Base-by-base conservation (phyloP, 2,329 filamentous ascomycete species). In the Cladosporium oxysporum region DNA sequence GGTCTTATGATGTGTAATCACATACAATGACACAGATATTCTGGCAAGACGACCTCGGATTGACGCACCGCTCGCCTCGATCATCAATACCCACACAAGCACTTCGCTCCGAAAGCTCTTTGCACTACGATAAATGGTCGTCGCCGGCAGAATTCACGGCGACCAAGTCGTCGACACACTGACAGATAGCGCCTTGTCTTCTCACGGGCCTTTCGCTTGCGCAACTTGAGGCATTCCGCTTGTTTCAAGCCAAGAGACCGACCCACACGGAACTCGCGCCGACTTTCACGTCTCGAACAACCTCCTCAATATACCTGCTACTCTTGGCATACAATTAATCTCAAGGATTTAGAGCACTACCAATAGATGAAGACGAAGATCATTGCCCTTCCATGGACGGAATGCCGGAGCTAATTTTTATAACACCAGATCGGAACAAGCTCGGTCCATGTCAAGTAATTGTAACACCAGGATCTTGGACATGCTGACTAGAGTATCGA, bases 271-370 rank as follows among this genome's bases (percentile, higher is more conserved):
- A 21, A 53, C 29, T 7, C 31, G 60, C 44, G 60, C 33, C 23
- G 61, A 63, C 61, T 57, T 57, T 63, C 61, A 63, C 35, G 61
- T 31, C 47, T 62, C 29, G 44, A 52, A 50, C 47, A 18, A 29
- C 59, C 44, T 52, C 16, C n/a, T 33, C 61, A 63, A 63, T 63
- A 44, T 63, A 63, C 28, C 16, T 63, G 61, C 61, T 47, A 57
- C 61, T 37, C 61, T 63, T 63, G 61, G 61, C 61, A 29, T 14
- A n/a, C 11, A 21, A 11, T 35, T 44, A 47, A 28, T 44, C 44
- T 11, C 50, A 41, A 63, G 61, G 61, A 50, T 62, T 37, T 21
- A 37, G n/a, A 50, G 59, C n/a, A 57, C 18, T 14, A 41, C 50
- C 61, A 47, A 57, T 28, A 29, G 16, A 18, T n/a, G 26, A 41